Base-by-base conservation (phyloP, 2,329 filamentous ascomycete species). In the Neofusicoccum cordaticola region DNA sequence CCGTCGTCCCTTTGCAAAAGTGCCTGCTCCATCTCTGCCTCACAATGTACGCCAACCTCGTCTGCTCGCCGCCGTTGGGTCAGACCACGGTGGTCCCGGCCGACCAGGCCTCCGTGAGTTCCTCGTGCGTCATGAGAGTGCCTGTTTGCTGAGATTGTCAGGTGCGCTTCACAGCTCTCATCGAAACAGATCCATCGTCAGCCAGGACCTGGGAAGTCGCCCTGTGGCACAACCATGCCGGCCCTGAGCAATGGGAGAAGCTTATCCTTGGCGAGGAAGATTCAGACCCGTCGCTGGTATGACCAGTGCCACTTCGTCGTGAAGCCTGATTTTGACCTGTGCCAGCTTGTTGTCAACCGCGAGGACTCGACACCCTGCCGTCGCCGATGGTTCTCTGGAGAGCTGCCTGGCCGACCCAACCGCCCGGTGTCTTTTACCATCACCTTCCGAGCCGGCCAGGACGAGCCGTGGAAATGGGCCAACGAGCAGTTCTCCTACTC, bases 51-150 rank as follows among this genome's bases (percentile, higher is more conserved):
- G 82, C 85, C 22, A 80, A 82, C 67, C 75, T 90, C 13, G 84
- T 82, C 4, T 86, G 83, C 66, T 88, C 87, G 71, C 93, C 93
- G 12, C 86, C 92, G 1, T 77, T 97, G 60, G 91, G 89, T 1
- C 90, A 93, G 73, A 84, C 90, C 27, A 93, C 91, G 1, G 82
- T 85, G 56, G 72, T 91, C 19, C 76, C 80, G 31, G 72, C 77
- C 44, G 70, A 75, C 17, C 74, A 77, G 64, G 71, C 77, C 17
- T 71, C 72, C 41, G 79, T 80, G 70, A 71, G 75, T 71, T 51
- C 6, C 31, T 42, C 62, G 9, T 60, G 19, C 58, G 58, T 58
- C 66, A 72, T 7, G 31, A 3, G 31, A 74, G 4, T 9, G 19
- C 52, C n/a, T 35, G 50, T 6, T 13, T 42, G 34, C 45, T 44